A percentile compares a stretch with the other conserved stretches of the same genome.
phyloP scores from a whole-genome alignment of 1,284 basidiomycete species.

The Microbotryum scabiosae region DNA sequence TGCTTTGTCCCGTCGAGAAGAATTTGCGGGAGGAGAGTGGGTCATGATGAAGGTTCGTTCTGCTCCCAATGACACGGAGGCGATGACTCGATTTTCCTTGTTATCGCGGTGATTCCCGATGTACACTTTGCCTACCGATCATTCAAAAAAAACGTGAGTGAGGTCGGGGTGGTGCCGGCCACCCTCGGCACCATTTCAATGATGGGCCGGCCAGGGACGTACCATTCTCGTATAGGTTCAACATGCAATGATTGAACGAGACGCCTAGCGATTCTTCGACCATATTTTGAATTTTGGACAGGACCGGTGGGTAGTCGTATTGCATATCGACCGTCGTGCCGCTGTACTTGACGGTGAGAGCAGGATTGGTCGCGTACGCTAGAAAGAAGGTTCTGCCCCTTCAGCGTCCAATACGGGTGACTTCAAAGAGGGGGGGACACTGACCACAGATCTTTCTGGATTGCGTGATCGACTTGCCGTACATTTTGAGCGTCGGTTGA shows the following conservation, averaged over 20 bases:
- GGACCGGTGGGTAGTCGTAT: constrained; percentile 42
- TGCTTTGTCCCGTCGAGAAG: not conserved
- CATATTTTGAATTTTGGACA: constrained; percentile 41
- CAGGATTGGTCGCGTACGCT: constrained; percentile 44
- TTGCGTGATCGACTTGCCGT: constrained; percentile 47
- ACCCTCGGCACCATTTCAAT: too few relatives aligned
- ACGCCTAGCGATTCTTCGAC: constrained; percentile 44
- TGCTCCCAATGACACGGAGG: constrained; percentile 47
- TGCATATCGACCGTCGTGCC: constrained; percentile 44
- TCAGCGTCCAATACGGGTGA: too few relatives aligned
- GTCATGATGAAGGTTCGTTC: constrained; percentile 47
- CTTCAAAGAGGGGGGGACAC: not conserved
- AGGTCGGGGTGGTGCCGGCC: too few relatives aligned
- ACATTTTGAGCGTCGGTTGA: constrained; percentile 48
- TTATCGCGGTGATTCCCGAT: constrained; percentile 43
- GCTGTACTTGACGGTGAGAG: constrained; percentile 44
- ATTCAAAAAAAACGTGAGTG: not conserved
- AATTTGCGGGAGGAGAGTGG: constrained; percentile 37
- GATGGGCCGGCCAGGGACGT: not conserved
- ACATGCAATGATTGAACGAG: constrained; percentile 49
- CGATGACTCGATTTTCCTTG: constrained; percentile 45
- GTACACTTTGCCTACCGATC: constrained; percentile 13
- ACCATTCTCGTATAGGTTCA: constrained; percentile 49
- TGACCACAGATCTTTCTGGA: constrained; percentile 44
- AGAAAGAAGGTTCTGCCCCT: not conserved